A percentile compares a stretch with the other conserved stretches of the same genome.
These are phyloP conservation scores for Sphaerobolus stellatus DNA, from an alignment of 1,284 basidiomycete genomes.

Conservation along the genomic window DNA sequence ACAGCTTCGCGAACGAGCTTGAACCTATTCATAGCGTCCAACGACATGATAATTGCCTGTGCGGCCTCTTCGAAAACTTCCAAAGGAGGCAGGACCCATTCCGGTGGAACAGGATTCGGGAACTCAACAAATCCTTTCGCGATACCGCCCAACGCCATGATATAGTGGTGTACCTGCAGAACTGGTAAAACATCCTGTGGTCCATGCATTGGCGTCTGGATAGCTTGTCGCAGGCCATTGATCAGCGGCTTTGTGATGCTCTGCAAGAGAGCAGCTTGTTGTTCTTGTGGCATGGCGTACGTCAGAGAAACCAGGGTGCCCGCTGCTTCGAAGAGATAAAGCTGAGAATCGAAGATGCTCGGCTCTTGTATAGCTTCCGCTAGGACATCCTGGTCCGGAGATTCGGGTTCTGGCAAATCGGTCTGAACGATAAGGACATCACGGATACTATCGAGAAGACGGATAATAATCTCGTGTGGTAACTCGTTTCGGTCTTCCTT, in stretches of 20 bases:
- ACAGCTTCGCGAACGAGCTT: slow-evolving; percentile 93
- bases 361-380: slow-evolving; percentile 78
- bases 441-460: slow-evolving; percentile 73
- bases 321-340: slow-evolving; percentile 93
- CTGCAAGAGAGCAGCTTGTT: slow-evolving; percentile 71
- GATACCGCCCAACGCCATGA: slow-evolving; percentile 93
- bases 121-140: slow-evolving; percentile 97
- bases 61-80: slow-evolving; percentile 86
- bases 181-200: slow-evolving; percentile 66
- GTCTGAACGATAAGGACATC: slow-evolving; percentile 68
- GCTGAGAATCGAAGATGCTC: slow-evolving; percentile 83
- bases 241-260: slow-evolving; percentile 83
- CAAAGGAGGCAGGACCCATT: slow-evolving; percentile 72
- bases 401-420: slow-evolving; percentile 67
- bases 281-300: slow-evolving; percentile 64
- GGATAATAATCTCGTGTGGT: slow-evolving; percentile 67
- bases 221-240: slow-evolving; percentile 69
- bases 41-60: slow-evolving; percentile 84
- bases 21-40: slow-evolving; percentile 87
- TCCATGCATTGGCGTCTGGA: slow-evolving; percentile 40
- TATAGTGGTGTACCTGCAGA: slow-evolving; percentile 90
- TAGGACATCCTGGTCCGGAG: slow-evolving; percentile 57
- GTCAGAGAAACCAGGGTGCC: slow-evolving; percentile 84
- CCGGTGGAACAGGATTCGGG: slow-evolving; percentile 63
- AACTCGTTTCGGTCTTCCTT: slow-evolving; percentile 83